Percentiles rank a stretch among this genome's conserved stretches.
Evolutionary conservation across 192 early-diverging fungal species (phyloP).

Genomic region (Gigaspora rosea): DNA sequence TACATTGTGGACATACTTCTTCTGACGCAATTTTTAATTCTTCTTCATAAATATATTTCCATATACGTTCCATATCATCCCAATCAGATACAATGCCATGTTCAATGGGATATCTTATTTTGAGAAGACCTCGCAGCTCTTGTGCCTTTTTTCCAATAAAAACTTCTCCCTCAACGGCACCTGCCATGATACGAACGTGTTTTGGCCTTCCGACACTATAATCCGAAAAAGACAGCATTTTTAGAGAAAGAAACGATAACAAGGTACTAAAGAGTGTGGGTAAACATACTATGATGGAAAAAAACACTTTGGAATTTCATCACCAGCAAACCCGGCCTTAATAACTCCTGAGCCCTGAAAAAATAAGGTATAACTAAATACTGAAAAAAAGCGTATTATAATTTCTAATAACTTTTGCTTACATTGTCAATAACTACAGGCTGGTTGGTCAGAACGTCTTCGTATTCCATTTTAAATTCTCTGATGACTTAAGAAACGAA

Average conservation of each 20-base stretch:
- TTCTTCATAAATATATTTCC: slow-evolving; percentile 96
- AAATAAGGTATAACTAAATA: not conserved
- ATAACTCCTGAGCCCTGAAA: slow-evolving; percentile 96
- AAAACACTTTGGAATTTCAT: slow-evolving; percentile 95
- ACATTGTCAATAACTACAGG: slow-evolving; percentile 99
- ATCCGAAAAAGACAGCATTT: not conserved
- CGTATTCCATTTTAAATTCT: slow-evolving; percentile 67
- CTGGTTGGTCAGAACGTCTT: slow-evolving; percentile 94
- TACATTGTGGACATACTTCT: slow-evolving; percentile 62
- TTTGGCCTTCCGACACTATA: slow-evolving; percentile 91
- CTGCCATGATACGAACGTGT: slow-evolving; percentile 95
- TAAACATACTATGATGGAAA: slow-evolving; percentile 85
- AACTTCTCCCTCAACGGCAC: slow-evolving; percentile 93
- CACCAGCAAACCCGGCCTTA: slow-evolving; percentile 98
- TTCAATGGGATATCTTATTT: slow-evolving; percentile 94
- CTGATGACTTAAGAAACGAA: too few species aligned
- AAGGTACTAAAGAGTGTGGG: not conserved
- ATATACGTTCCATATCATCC: slow-evolving; percentile 99
- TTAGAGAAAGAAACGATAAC: not conserved
- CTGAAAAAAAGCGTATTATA: not conserved
- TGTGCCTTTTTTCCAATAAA: slow-evolving; percentile 97
- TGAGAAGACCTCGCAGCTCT: slow-evolving; percentile 91
- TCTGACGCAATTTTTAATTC: slow-evolving; percentile 95
- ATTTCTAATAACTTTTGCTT: slow-evolving; percentile 39
- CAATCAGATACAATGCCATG: slow-evolving; percentile 97